These are phyloP conservation scores for Bimuria novae-zelandiae DNA, from an alignment of 2,329 filamentous ascomycete species.

Conservation along the genomic window DNA sequence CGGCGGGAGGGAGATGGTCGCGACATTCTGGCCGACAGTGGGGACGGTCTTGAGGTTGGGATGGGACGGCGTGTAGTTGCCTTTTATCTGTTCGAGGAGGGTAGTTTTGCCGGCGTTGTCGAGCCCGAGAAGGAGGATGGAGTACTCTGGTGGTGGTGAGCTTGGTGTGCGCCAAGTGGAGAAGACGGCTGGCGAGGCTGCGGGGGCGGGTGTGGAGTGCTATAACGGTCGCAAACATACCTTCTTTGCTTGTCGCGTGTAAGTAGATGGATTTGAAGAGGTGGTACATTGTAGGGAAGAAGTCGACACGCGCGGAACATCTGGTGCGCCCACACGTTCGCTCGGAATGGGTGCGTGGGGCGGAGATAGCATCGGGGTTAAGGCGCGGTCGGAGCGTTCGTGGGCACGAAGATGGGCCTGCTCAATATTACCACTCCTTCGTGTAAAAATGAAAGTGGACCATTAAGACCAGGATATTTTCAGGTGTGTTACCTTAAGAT, in stretches of 20 bases:
- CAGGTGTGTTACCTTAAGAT: too few species aligned
- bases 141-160: constrained; percentile 71
- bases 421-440: too few species aligned
- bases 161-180: background rate
- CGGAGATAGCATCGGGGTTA: background rate
- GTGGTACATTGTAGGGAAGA: constrained; percentile 75
- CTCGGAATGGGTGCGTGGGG: constrained; percentile 5
- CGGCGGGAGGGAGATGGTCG: constrained; percentile 73
- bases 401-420: too few species aligned
- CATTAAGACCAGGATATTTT: too few species aligned
- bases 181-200: background rate
- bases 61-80: constrained; percentile 75
- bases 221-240: constrained; percentile 55
- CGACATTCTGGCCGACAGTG: constrained; percentile 96
- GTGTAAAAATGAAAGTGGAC: too few species aligned
- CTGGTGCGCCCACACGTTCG: constrained; percentile 13
- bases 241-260: constrained; percentile 96
- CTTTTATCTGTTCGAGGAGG: constrained; percentile 94
- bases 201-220: background rate
- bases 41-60: constrained; percentile 82
- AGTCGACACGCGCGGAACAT: constrained; percentile 20
- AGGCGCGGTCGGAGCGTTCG: too few species aligned
- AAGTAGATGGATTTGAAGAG: constrained; percentile 93
- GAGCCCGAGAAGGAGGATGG: constrained; percentile 92
- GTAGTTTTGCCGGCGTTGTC: constrained; percentile 99